Evolutionary conservation across 371 early-diverging fungal genomes (phyloP), one percentile per base, ranked within the genome.

Genomic region (Circinella minor): DNA sequence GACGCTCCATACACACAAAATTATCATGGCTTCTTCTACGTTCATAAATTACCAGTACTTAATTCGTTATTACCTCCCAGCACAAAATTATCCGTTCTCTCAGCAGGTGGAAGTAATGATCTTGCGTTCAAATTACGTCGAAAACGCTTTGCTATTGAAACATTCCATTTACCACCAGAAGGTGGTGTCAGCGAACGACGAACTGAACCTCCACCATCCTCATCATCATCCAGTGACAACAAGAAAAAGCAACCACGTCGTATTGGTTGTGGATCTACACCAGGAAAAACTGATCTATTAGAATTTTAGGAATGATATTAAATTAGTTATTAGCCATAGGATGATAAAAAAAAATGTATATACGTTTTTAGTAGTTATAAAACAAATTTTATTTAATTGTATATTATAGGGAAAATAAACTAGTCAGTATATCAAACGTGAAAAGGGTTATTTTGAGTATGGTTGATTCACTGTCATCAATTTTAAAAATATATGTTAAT

Each of bases 161-260:
- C 95, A 0, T 96, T 95, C 81, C 91, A 93, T 74, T 77, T 98
- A 65, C 98, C 98, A 15, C 96, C 96, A 7, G 97, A 97, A 73
- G 93, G 93, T 47, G 93, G 93, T 8, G 88, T 92, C 3, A 86
- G 87, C 10, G 91, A 92, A 55, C 79, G 93, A 39, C 85, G 91
- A 37, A 86, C 89, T 0, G 82, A 88, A 27, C 76, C 82, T 36
- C 74, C 79, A 10, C 18, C 68, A n/a, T 47, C 65, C 20, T 75
- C 82, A 39, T 72, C 79, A 10, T 15, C 68, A n/a, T 47, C 65
- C 36, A 55, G 62, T 4, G 46, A 65, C 11, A 64, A 13, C 64
- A 68, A 57, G 64, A 72, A 72, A 36, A 68, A 66, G 20, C 75
- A 74, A 51, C 74, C 68, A 55, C 61, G 72, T 39, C 71, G 74